Evolutionary conservation across 768 basidiomycete species (phyloP), one percentile per base, ranked within the genome.

Genomic region (Trametes gibbosa): DNA sequence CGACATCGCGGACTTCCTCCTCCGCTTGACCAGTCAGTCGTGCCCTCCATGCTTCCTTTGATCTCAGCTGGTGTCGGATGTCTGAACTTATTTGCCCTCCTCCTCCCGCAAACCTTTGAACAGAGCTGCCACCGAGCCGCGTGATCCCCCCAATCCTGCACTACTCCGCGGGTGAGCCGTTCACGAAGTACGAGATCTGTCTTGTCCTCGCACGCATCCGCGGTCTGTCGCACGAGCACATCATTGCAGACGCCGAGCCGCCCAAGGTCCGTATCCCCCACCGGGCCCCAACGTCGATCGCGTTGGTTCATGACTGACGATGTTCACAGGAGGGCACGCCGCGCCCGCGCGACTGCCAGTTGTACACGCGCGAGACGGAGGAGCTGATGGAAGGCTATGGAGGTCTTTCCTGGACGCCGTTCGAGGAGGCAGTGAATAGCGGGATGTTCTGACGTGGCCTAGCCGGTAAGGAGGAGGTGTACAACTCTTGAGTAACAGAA

Each of bases 121-220:
- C 17, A 82, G 81, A 72, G 40, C 63, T 75, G 13, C 65, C 73
- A 52, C 65, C 68, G 8, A 50, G 52, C 37, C 69, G 58, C 63
- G 53, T 78, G 1, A 75, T 91, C 19, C 90, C 92, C 0, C 77
- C 81, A 0, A 87, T 97, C 50, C 62, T 98, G 4, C 96, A 98
- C 73, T 98, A 92, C 72, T 89, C 93, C 4, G 84, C 83, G 2
- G 81, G 84, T 17, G 88, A 92, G 66, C 84, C 89, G 1, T 85
- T 88, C 70, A 97, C 95, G 9, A 98, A 98, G 75, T 97, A 95
- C 74, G 89, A 90, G 65, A 97, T 98, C 63, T 93, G 92, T 69
- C 76, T 90, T 27, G 76, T 89, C 37, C 90, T 94, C 64, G 84
- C 89, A 9, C 79, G 79, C 58, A 79, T 92, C 50, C 82, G 96